Percentiles rank a stretch among this genome's conserved stretches.
Evolutionary conservation across 2,329 filamentous ascomycete species (phyloP).

Genomic region (Clonostachys chloroleuca): DNA sequence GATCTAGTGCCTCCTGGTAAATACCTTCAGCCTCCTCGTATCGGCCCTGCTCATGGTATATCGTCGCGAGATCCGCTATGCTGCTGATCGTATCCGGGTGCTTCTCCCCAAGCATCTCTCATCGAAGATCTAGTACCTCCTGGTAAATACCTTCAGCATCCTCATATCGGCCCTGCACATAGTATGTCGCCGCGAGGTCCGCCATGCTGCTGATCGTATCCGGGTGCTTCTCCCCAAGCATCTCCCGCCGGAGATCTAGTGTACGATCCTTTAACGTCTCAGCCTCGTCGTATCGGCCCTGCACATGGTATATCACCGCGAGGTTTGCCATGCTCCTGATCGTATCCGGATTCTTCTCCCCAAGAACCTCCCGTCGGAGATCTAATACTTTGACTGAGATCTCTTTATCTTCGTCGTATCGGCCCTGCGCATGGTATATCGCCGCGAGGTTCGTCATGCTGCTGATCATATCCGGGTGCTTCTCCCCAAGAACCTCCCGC

Average conservation of each 20-base stretch:
- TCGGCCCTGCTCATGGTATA: neutral
- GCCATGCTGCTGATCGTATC: too few species aligned
- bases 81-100: neutral
- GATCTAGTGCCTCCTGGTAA: too few species aligned
- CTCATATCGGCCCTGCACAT: too few species aligned
- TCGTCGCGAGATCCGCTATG: neutral
- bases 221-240: constrained; percentile 5
- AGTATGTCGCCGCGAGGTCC: neutral
- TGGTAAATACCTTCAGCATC: too few species aligned
- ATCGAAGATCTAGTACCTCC: too few species aligned
- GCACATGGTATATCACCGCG: neutral
- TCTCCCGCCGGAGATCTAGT: neutral
- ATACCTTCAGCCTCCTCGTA: constrained; percentile 1
- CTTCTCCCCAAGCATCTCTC: neutral
- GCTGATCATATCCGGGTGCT: neutral
- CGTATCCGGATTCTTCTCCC: too few species aligned
- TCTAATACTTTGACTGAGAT: too few species aligned
- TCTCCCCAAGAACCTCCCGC: neutral
- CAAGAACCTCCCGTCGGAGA: too few species aligned
- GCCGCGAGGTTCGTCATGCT: neutral
- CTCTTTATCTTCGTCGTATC: too few species aligned
- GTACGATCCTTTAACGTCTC: constrained; percentile 8
- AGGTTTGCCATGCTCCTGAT: too few species aligned
- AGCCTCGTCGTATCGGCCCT: constrained; percentile 15
- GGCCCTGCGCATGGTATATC: too few species aligned